Conservation (phyloP, 257 asterid genomes). For the Gynochthodes officinalis region DNA sequence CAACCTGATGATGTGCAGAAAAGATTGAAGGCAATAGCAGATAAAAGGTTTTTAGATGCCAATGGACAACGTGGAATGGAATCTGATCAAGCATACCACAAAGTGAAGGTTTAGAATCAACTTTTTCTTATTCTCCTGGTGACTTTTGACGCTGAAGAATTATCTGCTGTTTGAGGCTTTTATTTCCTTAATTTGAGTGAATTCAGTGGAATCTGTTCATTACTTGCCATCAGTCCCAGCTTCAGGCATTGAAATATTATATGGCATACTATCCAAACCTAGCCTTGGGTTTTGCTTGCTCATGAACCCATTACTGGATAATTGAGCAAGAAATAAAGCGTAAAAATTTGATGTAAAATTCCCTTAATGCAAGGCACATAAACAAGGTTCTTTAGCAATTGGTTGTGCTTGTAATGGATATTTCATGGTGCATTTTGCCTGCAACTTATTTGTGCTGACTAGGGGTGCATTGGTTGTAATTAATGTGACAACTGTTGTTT, state of each 20-base stretch:
- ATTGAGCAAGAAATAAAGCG: background rate
- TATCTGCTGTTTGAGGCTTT: background rate
- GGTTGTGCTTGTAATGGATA: background rate
- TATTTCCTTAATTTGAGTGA: background rate
- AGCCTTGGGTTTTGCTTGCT: background rate
- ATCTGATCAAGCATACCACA: slow-evolving; percentile 43
- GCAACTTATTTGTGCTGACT: background rate
- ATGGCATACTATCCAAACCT: background rate
- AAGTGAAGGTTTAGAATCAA: slow-evolving; percentile 49
- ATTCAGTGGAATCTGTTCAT: background rate
- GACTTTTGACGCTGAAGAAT: background rate
- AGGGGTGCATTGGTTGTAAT: background rate
- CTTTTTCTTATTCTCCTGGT: background rate
- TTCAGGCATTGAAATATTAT: no score
- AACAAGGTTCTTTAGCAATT: background rate
- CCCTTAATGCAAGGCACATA: background rate
- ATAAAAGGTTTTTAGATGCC: slow-evolving; percentile 74
- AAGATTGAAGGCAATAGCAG: slow-evolving; percentile 72
- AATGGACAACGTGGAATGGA: slow-evolving; percentile 42
- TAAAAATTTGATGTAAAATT: background rate
- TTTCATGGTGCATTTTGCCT: background rate
- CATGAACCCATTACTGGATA: background rate
- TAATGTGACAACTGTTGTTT: background rate
- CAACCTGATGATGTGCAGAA: slow-evolving; percentile 85
- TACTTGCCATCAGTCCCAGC: background rate